Evolutionary conservation across 805 yeast genomes (phyloP).

Genomic region (Saccharomycopsis javanensis): DNA sequence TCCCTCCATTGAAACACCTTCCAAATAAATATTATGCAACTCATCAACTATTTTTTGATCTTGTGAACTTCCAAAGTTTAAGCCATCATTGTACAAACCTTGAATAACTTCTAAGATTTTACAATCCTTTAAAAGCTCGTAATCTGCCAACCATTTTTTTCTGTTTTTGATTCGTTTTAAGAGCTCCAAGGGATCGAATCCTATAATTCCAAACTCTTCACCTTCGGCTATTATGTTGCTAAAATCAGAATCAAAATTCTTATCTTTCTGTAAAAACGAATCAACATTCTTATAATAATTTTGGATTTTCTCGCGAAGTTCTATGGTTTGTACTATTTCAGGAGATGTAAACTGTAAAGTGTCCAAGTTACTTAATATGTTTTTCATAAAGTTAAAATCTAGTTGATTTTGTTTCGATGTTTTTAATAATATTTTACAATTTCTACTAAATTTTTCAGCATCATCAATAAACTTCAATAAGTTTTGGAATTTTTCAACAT

Average conservation of each 20-base stretch:
- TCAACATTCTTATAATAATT: slow-evolving; percentile 41
- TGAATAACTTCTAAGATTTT: slow-evolving; percentile 21
- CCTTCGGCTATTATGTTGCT: slow-evolving; percentile 49
- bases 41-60: slow-evolving; percentile 16
- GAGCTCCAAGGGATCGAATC: slow-evolving; percentile 37
- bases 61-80: slow-evolving; percentile 21
- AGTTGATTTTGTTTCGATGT: slow-evolving; percentile 4
- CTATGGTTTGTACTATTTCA: slow-evolving; percentile 52
- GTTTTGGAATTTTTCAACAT: slow-evolving; percentile 28
- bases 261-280: slow-evolving; percentile 27
- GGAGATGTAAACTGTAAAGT: slow-evolving; percentile 40
- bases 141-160: slow-evolving; percentile 30
- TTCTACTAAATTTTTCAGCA: slow-evolving; percentile 44
- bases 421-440: slow-evolving; percentile 40
- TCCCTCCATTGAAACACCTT: neutral
- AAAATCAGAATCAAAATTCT: slow-evolving; percentile 34
- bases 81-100: slow-evolving; percentile 22
- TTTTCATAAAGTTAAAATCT: slow-evolving; percentile 2
- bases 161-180: slow-evolving; percentile 32
- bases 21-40: neutral
- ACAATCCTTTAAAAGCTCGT: slow-evolving; percentile 17
- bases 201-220: slow-evolving; percentile 43
- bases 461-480: slow-evolving; percentile 35
- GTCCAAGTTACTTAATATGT: slow-evolving; percentile 38
- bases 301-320: slow-evolving; percentile 41